A percentile compares a stretch with the other conserved stretches of the same genome.
Conservation (phyloP, 2,329 filamentous ascomycete genomes). For the Fusarium sp. region DNA sequence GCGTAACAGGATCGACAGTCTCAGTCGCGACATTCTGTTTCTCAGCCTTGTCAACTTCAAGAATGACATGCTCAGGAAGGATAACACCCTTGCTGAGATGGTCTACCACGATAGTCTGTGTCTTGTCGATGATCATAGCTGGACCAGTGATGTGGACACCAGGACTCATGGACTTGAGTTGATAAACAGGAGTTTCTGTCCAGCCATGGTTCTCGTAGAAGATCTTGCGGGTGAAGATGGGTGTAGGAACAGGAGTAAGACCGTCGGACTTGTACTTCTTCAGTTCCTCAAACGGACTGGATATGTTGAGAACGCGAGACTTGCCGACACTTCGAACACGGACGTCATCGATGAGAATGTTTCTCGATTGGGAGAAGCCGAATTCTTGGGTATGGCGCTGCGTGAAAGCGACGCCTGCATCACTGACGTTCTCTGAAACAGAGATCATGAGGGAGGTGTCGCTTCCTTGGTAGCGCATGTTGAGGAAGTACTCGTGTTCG, state of each 20-base stretch:
- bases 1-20: slow-evolving; percentile 76
- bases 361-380: slow-evolving; percentile 53
- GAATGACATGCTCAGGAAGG: slow-evolving; percentile 51
- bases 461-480: slow-evolving; percentile 58
- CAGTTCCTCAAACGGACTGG: slow-evolving; percentile 44
- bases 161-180: slow-evolving; percentile 35
- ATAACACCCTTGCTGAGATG: slow-evolving; percentile 50
- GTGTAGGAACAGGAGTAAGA: slow-evolving; percentile 20
- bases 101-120: slow-evolving; percentile 80
- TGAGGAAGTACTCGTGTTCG: slow-evolving; percentile 57
- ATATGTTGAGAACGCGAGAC: slow-evolving; percentile 40
- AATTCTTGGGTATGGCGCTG: slow-evolving; percentile 56
- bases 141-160: slow-evolving; percentile 61
- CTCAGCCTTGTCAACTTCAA: slow-evolving; percentile 47
- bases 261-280: slow-evolving; percentile 24
- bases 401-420: slow-evolving; percentile 51
- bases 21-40: slow-evolving; percentile 31
- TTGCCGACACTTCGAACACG: slow-evolving; percentile 56
- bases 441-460: slow-evolving; percentile 58
- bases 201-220: slow-evolving; percentile 46
- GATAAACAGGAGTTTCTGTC: slow-evolving; percentile 44
- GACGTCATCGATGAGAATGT: slow-evolving; percentile 57
- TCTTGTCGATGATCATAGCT: slow-evolving; percentile 77
- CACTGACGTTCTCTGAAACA: slow-evolving; percentile 35
- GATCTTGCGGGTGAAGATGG: slow-evolving; percentile 38